These are phyloP conservation scores for Glarea lozoyensis DNA, from an alignment of 495 filamentous ascomycete species.

Conservation along the genomic window DNA sequence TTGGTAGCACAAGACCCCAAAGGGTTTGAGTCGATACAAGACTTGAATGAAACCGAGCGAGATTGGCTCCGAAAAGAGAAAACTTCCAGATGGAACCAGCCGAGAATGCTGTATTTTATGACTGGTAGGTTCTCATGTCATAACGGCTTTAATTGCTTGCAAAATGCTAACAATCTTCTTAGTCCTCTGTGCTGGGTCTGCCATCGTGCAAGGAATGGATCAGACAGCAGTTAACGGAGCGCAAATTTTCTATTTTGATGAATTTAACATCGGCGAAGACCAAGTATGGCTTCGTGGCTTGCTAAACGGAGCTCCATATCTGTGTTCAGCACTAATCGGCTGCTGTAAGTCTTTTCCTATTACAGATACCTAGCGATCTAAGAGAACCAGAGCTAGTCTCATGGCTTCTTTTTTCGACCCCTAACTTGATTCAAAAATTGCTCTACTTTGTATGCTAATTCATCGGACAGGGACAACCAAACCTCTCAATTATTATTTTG, in stretches of 20 bases:
- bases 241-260: no score
- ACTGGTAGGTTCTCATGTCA: background rate
- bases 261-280: no score
- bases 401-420: no score
- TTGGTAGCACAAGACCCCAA: background rate
- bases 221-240: background rate
- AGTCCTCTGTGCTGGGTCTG: background rate
- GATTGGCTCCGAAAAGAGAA: background rate
- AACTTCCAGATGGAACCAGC: background rate
- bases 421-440: no score
- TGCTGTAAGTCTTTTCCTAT: no score
- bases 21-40: background rate
- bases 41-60: background rate
- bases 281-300: no score
- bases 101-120: background rate
- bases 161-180: background rate
- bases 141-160: background rate
- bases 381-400: no score
- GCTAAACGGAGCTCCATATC: no score
- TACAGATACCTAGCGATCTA: no score
- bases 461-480: background rate
- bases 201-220: background rate
- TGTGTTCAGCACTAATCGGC: no score
- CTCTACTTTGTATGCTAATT: no score
- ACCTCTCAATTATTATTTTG: background rate